Base-by-base conservation (phyloP, 2,329 filamentous ascomycete genomes). In the Thermothelomyces thermophilus region DNA sequence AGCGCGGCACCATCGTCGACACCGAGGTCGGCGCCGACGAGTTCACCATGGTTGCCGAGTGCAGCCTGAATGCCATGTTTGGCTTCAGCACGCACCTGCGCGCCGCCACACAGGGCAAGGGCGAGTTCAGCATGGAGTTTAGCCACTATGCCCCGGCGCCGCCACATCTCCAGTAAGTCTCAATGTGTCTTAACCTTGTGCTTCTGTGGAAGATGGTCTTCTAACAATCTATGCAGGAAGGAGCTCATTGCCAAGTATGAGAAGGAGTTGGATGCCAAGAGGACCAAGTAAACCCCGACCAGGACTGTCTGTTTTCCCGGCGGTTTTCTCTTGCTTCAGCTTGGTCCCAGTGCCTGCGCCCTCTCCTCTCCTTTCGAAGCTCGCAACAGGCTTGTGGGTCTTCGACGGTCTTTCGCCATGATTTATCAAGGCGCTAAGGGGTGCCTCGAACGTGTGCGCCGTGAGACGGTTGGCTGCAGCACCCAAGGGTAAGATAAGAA, bases 111-210 rank as follows among this genome's bases (percentile, higher is more conserved):
- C 93, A 98, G 73, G 93, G 93, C 55, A 98, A 98, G 78, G 93
- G 93, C 63, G 93, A 98, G 73, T 98, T 96, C 66, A 86, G 80
- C 63, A 97, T 98, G 93, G 93, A 98, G 72, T 98, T 98, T 64
- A 93, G 87, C 69, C 93, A 97, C 73, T 98, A 98, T 64, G 83
- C 87, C 46, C 77, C 89, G 45, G 89, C 93, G 52, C 86, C 90
- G 42, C 81, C 82, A 62, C 90, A 97, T 66, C 68, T 97, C 68
- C 93, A 98, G 85, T 87, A 84, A 66, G 83, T 80, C 13, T 34
- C 17, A n/a, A n/a, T n/a, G n/a, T n/a, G n/a, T n/a, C n/a, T n/a
- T n/a, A n/a, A n/a, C n/a, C n/a, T n/a, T n/a, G n/a, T n/a, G n/a
- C n/a, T n/a, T n/a, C n/a, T n/a, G n/a, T n/a, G n/a, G n/a, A n/a